phyloP scores from a whole-genome alignment of 306 rosid genomes.

The Cucurbita moschata region DNA sequence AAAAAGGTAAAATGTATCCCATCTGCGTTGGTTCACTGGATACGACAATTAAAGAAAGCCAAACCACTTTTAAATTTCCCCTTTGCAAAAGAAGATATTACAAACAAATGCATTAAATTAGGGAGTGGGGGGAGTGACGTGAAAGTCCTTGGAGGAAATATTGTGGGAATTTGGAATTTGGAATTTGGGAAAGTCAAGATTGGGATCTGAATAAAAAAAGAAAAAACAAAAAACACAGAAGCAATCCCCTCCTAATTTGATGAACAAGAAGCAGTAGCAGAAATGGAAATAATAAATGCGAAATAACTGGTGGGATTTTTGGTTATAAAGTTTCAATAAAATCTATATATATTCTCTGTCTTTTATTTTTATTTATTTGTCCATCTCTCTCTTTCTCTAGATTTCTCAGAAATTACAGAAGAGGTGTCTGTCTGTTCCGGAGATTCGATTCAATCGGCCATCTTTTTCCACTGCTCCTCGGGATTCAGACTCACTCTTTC shows the following conservation, averaged over 20 bases:
- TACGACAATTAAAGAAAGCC: neutral
- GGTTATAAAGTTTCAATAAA: neutral
- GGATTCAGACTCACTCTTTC: conserved; percentile 27
- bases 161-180: neutral
- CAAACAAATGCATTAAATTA: neutral
- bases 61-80: neutral
- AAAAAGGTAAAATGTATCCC: neutral
- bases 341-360: conserved; percentile 52
- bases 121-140: neutral
- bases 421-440: conserved; percentile 30
- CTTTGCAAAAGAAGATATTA: neutral
- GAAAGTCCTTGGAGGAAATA: neutral
- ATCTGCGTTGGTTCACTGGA: neutral
- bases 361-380: conserved; percentile 1
- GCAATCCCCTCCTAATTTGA: neutral
- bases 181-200: neutral
- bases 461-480: conserved; percentile 35
- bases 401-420: conserved; percentile 25
- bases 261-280: neutral
- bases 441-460: conserved; percentile 64
- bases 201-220: neutral
- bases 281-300: neutral
- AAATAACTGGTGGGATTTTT: neutral
- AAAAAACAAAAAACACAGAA: neutral
- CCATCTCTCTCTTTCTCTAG: conserved; percentile 26